phyloP scores from a whole-genome alignment of 176 grass and related monocot species.

The Eremochloa ophiuroides region DNA sequence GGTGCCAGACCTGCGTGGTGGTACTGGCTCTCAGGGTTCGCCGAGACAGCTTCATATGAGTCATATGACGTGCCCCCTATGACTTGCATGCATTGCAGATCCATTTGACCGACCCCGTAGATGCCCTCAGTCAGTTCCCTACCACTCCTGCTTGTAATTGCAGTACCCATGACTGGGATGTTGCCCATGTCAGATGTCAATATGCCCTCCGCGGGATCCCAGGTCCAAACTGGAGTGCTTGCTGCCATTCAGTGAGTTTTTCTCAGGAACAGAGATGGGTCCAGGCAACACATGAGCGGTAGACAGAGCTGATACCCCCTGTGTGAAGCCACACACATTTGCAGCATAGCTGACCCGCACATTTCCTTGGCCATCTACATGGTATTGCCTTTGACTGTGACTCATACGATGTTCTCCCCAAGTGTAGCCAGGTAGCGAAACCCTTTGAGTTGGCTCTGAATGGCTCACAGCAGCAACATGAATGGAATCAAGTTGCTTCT shows the following conservation, averaged over 20 bases:
- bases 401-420: background rate
- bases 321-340: background rate
- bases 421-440: background rate
- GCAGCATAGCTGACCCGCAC: conserved; percentile 2
- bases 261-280: conserved; percentile 20
- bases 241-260: background rate
- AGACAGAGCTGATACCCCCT: background rate
- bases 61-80: background rate
- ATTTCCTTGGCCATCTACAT: conserved; percentile 28
- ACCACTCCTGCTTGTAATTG: background rate
- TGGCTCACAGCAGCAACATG: background rate
- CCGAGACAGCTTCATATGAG: background rate
- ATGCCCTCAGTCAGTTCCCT: background rate
- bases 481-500: conserved; percentile 12
- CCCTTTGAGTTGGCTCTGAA: background rate
- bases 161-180: background rate
- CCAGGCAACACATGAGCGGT: conserved; percentile 39
- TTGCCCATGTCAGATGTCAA: background rate
- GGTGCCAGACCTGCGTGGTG: background rate
- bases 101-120: background rate
- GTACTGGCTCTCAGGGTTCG: background rate
- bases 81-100: background rate
- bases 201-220: background rate
- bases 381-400: conserved; percentile 18
- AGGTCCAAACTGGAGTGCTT: conserved; percentile 14